Conservation (phyloP, 225 moss, liverwort and hornwort species). For the Polytrichum formosum region DNA sequence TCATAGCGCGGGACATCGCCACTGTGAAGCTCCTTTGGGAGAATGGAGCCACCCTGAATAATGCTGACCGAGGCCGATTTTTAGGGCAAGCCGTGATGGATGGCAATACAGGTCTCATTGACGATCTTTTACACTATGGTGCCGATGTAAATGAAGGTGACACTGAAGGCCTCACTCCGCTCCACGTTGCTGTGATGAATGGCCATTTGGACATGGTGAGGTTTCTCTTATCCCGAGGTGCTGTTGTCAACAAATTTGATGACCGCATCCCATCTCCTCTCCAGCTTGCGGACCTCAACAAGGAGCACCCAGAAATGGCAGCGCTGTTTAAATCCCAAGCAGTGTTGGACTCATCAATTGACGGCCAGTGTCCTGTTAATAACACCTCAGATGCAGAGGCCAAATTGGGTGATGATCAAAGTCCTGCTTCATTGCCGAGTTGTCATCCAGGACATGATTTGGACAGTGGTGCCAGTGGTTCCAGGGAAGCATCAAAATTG, state of each 20-base stretch:
- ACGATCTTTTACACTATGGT: slow-evolving; percentile 60
- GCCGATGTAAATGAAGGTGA: slow-evolving; percentile 54
- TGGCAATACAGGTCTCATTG: slow-evolving; percentile 36
- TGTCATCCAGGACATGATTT: background rate
- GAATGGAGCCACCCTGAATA: slow-evolving; percentile 56
- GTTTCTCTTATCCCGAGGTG: slow-evolving; percentile 60
- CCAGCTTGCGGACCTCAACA: slow-evolving; percentile 59
- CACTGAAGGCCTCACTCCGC: slow-evolving; percentile 62
- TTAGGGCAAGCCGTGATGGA: slow-evolving; percentile 58
- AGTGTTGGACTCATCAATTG: background rate
- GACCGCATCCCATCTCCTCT: slow-evolving; percentile 47
- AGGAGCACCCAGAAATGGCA: slow-evolving; percentile 34
- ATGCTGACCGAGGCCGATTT: slow-evolving; percentile 54
- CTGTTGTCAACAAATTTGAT: slow-evolving; percentile 36
- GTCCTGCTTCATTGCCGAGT: background rate
- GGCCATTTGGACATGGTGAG: slow-evolving; percentile 36
- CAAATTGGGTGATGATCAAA: no score
- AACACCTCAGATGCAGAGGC: no score
- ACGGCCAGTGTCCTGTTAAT: no score
- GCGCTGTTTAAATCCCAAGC: slow-evolving; percentile 24
- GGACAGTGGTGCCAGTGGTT: background rate
- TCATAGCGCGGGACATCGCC: slow-evolving; percentile 45
- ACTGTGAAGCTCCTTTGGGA: slow-evolving; percentile 61
- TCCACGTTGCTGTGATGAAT: slow-evolving; percentile 62
- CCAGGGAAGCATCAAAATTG: no score